Evolutionary conservation across 441 rosid species (phyloP).

Genomic region (Erodium texanum): DNA sequence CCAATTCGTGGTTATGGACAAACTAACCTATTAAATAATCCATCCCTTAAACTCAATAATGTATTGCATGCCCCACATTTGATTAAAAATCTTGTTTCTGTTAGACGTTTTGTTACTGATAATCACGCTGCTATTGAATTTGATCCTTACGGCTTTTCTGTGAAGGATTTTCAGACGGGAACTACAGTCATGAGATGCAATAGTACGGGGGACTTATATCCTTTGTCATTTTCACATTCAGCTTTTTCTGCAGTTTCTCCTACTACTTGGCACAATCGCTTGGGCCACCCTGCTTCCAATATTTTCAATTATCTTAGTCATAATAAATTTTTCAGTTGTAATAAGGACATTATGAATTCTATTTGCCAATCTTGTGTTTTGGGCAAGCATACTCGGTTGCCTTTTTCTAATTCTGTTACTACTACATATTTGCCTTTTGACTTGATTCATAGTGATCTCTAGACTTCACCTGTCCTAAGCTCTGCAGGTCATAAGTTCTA

Average conservation of each 20-base stretch:
- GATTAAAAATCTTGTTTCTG: not conserved
- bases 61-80: not conserved
- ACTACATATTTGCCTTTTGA: not conserved
- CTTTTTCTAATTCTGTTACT: not conserved
- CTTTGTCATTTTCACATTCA: not conserved
- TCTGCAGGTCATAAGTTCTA: not conserved
- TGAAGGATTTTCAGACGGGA: not conserved
- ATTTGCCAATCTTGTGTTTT: not conserved
- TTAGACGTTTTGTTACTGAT: not conserved
- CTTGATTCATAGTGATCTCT: not conserved
- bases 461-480: not conserved
- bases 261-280: not conserved
- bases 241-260: not conserved
- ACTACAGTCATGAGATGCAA: not conserved
- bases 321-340: not conserved
- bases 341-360: not conserved
- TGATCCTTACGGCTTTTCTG: not conserved
- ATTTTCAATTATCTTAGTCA: not conserved
- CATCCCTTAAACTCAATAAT: not conserved
- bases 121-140: not conserved
- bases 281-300: not conserved
- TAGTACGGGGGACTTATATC: not conserved
- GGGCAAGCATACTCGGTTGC: not conserved
- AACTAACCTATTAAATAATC: not conserved
- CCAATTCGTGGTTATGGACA: not conserved